phyloP scores from a whole-genome alignment of 164 flowering plant species.

The Magnolia officinalis region DNA sequence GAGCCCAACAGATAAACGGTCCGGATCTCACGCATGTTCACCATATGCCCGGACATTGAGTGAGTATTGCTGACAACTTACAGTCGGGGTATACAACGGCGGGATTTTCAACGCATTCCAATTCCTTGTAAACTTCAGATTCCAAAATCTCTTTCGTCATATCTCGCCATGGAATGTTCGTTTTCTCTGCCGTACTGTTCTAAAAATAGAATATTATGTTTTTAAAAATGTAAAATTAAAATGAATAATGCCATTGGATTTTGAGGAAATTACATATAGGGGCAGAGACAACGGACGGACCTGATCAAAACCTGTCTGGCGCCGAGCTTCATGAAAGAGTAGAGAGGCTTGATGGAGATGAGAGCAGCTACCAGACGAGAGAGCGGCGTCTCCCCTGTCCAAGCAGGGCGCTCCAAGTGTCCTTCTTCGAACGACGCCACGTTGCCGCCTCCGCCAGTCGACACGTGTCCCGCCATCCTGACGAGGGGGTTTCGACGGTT shows the following conservation, averaged over 20 bases:
- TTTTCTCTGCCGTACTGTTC: slow-evolving; percentile 71
- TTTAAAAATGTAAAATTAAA: too few relatives aligned
- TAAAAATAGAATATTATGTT: background rate
- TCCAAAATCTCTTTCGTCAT: slow-evolving; percentile 60
- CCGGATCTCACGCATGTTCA: too few relatives aligned
- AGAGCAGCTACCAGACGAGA: slow-evolving; percentile 59
- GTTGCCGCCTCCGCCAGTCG: background rate
- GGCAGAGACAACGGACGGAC: slow-evolving; percentile 10
- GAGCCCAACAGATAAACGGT: too few relatives aligned
- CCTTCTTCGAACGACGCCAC: slow-evolving; percentile 43
- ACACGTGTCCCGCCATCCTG: background rate
- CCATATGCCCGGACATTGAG: too few relatives aligned
- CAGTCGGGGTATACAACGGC: slow-evolving; percentile 62
- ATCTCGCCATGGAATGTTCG: slow-evolving; percentile 65
- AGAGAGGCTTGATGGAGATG: slow-evolving; percentile 59
- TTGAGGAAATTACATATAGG: background rate
- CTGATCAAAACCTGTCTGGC: slow-evolving; percentile 69
- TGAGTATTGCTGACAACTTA: slow-evolving; percentile 17
- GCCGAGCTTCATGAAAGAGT: slow-evolving; percentile 53
- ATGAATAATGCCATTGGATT: background rate
- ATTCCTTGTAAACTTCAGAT: slow-evolving; percentile 62
- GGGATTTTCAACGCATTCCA: slow-evolving; percentile 44
- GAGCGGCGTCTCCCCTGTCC: slow-evolving; percentile 61
- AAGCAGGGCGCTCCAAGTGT: slow-evolving; percentile 45
- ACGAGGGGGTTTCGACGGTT: background rate